Base-by-base conservation (phyloP, 2,329 filamentous ascomycete genomes). In the Colletotrichum sp. region DNA sequence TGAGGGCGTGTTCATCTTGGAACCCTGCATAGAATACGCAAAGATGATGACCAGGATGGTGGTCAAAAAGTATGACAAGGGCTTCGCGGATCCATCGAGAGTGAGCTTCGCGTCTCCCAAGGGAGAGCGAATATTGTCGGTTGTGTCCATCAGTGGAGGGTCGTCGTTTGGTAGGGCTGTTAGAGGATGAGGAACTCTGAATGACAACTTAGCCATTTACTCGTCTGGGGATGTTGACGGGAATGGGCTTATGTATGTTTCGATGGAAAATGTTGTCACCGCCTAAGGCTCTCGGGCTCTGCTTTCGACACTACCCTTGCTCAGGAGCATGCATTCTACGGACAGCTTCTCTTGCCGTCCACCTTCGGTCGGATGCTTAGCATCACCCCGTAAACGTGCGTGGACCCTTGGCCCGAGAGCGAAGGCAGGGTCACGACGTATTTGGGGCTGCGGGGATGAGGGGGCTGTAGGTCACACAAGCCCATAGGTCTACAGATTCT, bases 11-110 rank as follows among this genome's bases (percentile, higher is more conserved):
- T 71, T 71, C 8, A 71, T 24, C 72, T 74, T 74, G 18, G 67
- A 21, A 4, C 67, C 61, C 6, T 71, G 72, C 21, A 74, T n/a
- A 1, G 72, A 74, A 15, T 74, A 71, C 9, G 61, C 36, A 7
- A 74, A 71, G 2, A 71, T 9, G 21, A 71, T 38, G 21, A 61
- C 60, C 15, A 74, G 36, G 4, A 74, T 24, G 1, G 72, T 71
- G 26, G 72, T 66, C n/a, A 74, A 28, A 15, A 74, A 71, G 36
- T 74, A 74, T 15, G 67, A 58, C 5, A 74, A 28, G 1, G 72
- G 72, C 16, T 66, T 74, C 8, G 34, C 66, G 7, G 72, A 66
- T 28, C 34, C 36, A 21, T 74, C 61, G 36, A 74, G 61, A 24
- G 32, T 7, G 21, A 55, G 66, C 9, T 34, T 58, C 61, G 26